These are phyloP conservation scores for Forsythia suspensa DNA, from an alignment of 257 asterid genomes.

Conservation along the genomic window DNA sequence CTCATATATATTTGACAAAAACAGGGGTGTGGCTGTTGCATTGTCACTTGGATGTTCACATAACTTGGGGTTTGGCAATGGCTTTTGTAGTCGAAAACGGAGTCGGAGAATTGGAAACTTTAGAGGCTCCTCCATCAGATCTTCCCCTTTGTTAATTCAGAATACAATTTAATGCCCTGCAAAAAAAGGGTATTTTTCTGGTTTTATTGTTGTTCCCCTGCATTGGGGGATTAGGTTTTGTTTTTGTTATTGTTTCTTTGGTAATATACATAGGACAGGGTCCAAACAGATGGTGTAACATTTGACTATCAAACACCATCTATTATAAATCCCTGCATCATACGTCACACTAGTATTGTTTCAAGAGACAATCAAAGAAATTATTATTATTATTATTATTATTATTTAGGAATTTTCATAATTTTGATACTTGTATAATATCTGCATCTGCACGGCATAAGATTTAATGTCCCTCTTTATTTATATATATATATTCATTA, in stretches of 20 bases:
- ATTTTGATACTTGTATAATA: neutral
- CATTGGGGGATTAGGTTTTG: neutral
- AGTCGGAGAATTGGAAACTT: neutral
- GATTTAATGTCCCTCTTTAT: too few relatives aligned
- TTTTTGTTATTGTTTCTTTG: neutral
- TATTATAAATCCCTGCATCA: neutral
- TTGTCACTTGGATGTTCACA: slow-evolving; percentile 1
- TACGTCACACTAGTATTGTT: neutral
- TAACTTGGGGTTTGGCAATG: neutral
- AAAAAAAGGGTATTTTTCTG: neutral
- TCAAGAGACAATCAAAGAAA: neutral
- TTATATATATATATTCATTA: too few relatives aligned
- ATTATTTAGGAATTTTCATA: neutral
- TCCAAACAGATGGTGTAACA: neutral
- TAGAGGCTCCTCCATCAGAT: neutral
- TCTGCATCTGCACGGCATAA: neutral
- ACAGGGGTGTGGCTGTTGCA: neutral
- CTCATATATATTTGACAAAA: neutral
- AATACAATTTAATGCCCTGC: neutral
- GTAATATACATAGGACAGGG: neutral
- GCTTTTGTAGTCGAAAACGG: slow-evolving; percentile 2
- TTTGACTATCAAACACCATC: neutral
- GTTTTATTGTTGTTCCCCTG: neutral
- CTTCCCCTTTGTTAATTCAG: neutral
- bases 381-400: too few relatives aligned